Conservation (phyloP, 352 stramenopile genomes). For the Globisporangium nunn region DNA sequence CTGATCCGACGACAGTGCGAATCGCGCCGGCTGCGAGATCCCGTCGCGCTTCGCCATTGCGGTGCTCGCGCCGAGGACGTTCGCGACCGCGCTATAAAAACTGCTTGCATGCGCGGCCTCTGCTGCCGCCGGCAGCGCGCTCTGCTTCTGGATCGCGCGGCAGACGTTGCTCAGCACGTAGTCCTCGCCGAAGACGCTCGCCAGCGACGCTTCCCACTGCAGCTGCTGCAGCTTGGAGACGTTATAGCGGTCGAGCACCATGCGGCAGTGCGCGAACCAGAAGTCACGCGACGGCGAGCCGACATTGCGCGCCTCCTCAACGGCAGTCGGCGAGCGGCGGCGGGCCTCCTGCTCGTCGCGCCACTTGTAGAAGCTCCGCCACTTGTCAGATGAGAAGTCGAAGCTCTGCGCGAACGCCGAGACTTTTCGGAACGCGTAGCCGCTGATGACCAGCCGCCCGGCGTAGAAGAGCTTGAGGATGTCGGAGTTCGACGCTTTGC, state of each 20-base stretch:
- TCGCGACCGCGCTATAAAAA: conserved; percentile 16
- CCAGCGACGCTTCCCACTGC: conserved; percentile 65
- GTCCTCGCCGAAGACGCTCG: conserved; percentile 56
- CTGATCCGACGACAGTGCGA: background rate
- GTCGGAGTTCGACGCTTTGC: conserved; percentile 71
- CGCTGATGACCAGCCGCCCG: conserved; percentile 65
- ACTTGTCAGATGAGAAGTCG: conserved; percentile 80
- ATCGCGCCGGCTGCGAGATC: background rate
- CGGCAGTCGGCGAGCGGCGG: conserved; percentile 21
- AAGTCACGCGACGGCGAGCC: conserved; percentile 57
- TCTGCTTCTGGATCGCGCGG: conserved; percentile 13
- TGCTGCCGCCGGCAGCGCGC: background rate
- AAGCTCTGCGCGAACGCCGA: conserved; percentile 82
- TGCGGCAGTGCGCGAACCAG: conserved; percentile 62
- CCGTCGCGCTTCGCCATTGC: conserved; percentile 8
- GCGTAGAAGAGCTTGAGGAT: conserved; percentile 78
- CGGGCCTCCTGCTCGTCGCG: conserved; percentile 27
- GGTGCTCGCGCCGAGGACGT: conserved; percentile 14
- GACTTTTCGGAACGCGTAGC: conserved; percentile 76
- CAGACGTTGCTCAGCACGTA: conserved; percentile 51
- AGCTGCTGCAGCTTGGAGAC: conserved; percentile 63
- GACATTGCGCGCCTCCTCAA: conserved; percentile 38
- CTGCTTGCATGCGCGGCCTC: background rate
- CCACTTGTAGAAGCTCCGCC: conserved; percentile 71
- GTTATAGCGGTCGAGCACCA: conserved; percentile 55